These are phyloP conservation scores for Ramularia collo-cygni DNA, from an alignment of 2,329 filamentous ascomycete genomes.

Conservation along the genomic window DNA sequence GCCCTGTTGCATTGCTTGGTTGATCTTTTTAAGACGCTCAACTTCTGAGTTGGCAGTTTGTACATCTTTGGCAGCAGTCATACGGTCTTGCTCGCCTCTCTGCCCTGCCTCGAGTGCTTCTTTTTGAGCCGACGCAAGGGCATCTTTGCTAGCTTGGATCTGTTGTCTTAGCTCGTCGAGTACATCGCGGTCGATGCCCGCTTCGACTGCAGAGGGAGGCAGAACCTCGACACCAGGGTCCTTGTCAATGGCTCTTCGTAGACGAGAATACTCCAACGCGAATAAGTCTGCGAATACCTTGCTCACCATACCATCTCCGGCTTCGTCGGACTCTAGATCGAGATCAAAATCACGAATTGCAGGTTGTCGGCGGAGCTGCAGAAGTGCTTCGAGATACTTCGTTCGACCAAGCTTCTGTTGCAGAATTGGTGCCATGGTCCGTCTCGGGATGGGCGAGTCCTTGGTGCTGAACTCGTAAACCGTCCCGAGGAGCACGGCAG, in stretches of 20 bases:
- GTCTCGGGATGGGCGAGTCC: slow-evolving; percentile 81
- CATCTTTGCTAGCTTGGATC: slow-evolving; percentile 63
- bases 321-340: slow-evolving; percentile 19
- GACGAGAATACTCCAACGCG: slow-evolving; percentile 88
- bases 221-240: slow-evolving; percentile 84
- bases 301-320: slow-evolving; percentile 48
- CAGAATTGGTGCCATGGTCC: slow-evolving; percentile 73
- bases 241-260: slow-evolving; percentile 79
- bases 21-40: slow-evolving; percentile 55
- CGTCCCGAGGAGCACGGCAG: slow-evolving; percentile 75
- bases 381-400: slow-evolving; percentile 76
- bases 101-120: slow-evolving; percentile 50
- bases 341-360: slow-evolving; percentile 87
- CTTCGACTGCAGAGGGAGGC: slow-evolving; percentile 71
- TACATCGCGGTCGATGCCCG: slow-evolving; percentile 87
- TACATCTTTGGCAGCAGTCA: slow-evolving; percentile 42
- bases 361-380: slow-evolving; percentile 68
- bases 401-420: slow-evolving; percentile 73
- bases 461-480: slow-evolving; percentile 97
- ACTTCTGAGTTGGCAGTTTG: slow-evolving; percentile 38
- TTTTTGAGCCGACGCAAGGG: slow-evolving; percentile 50
- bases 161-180: slow-evolving; percentile 78
- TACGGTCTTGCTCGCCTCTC: slow-evolving; percentile 44
- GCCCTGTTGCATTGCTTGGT: slow-evolving; percentile 62
- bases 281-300: slow-evolving; percentile 84